phyloP scores from a whole-genome alignment of 1,139 yeast species.

The Yamadazyma blattariae region DNA sequence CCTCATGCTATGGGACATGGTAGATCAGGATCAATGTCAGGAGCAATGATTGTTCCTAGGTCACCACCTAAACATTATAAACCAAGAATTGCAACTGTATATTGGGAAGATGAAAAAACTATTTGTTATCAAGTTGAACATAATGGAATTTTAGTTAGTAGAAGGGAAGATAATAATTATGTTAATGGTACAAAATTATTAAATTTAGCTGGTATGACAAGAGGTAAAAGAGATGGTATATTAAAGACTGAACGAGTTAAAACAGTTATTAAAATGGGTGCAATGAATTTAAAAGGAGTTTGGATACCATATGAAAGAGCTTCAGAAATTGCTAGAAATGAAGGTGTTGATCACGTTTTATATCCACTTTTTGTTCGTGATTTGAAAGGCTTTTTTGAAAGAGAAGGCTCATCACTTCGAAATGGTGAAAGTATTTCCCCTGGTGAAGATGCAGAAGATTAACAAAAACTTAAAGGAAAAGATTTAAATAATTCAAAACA shows the following conservation, averaged over 20 bases:
- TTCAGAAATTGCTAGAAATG: constrained; percentile 48
- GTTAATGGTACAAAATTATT: constrained; percentile 62
- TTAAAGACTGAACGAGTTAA: constrained; percentile 47
- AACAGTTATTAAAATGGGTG: constrained; percentile 48
- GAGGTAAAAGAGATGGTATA: constrained; percentile 95
- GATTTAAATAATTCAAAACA: no score
- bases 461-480: no score
- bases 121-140: constrained; percentile 50
- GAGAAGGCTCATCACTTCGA: constrained; percentile 25
- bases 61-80: constrained; percentile 18
- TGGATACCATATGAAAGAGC: constrained; percentile 60
- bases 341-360: constrained; percentile 37
- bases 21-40: not conserved
- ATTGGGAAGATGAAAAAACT: constrained; percentile 49
- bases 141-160: constrained; percentile 42
- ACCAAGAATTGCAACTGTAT: constrained; percentile 44
- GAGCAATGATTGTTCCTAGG: not conserved
- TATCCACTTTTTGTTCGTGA: constrained; percentile 49
- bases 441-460: not conserved
- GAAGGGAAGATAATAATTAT: constrained; percentile 51
- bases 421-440: constrained; percentile 10
- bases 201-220: constrained; percentile 91
- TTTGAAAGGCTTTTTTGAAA: constrained; percentile 30
- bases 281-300: constrained; percentile 55
- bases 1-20: no score